Base-by-base conservation (phyloP, 1,139 yeast genomes). In the Magnusiomyces magnusii region DNA sequence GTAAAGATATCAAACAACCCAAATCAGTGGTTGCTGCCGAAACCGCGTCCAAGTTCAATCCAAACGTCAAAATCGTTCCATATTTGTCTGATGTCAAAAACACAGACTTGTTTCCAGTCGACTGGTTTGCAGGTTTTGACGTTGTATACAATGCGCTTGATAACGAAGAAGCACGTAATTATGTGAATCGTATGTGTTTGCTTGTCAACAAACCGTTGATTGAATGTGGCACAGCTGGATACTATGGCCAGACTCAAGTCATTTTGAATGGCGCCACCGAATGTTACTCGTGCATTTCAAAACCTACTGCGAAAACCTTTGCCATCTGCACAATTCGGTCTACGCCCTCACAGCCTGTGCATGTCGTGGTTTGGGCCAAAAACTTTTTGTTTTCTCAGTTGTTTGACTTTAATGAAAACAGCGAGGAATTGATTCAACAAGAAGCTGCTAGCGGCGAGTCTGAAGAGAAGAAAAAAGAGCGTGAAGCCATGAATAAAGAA, bases 241-340 rank as follows among this genome's bases (percentile, higher is more conserved):
- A 85, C 65, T 85, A 85, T 62, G 99, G 99, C 24, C 97, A 93
- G 70, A 87, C 89, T 44, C 96, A 89, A 69, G 97, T 97, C 1
- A 92, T 95, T 58, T 80, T 83, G 63, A 96, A 97, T 0, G 84
- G 86, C 61, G 67, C 76, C 58, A 85, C 95, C 7, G 99, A 93
- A 73, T 95, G 99, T 73, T 95, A 91, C 71, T 97, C 90, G 64
- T 95, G 99, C 73, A 83, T 85, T 41, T 83, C 87, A 5, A 90
- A 92, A 68, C 95, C 84, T 44, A 84, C 95, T 0, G 97, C 97
- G 2, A 91, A 88, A 68, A 81, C 95, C 0, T 93, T 83, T 71
- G 97, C 99, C 0, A 97, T 95, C 1, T 95, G 99, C 71, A 95
- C 99, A 0, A 95, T 95, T 59, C 79, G 99, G 64, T 89, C 97